Percentiles rank a stretch among this genome's conserved stretches.
Conservation (phyloP, 2,329 filamentous ascomycete genomes). For the Metarhizium rileyi region DNA sequence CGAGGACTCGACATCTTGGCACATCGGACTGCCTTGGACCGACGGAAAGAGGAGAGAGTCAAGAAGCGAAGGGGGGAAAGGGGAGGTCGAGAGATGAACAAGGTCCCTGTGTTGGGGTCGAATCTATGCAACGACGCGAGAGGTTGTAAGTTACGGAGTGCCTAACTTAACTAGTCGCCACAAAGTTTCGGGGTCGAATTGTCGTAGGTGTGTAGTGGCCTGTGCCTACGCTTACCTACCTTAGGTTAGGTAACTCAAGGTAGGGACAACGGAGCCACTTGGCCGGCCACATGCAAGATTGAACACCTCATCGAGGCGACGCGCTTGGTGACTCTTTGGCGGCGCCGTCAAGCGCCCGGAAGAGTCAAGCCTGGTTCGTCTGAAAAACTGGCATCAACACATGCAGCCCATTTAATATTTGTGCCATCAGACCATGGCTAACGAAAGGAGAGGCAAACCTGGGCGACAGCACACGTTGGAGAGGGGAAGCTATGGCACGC, state of each 20-base stretch:
- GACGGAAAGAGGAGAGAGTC: background rate
- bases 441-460: background rate
- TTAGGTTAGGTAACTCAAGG: too few species aligned
- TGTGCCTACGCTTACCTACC: slow-evolving; percentile 2
- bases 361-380: background rate
- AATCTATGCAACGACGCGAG: background rate
- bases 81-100: background rate
- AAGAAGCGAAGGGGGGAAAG: background rate
- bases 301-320: too few species aligned
- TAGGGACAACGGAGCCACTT: too few species aligned
- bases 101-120: background rate
- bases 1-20: slow-evolving; percentile 24
- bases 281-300: background rate
- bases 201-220: slow-evolving; percentile 2
- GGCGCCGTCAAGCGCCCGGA: background rate
- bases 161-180: too few species aligned
- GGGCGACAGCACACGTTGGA: background rate
- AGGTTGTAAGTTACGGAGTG: background rate
- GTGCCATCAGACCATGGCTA: background rate
- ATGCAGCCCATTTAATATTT: background rate
- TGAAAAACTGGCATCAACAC: too few species aligned
- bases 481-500: background rate
- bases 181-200: background rate
- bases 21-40: slow-evolving; percentile 13
- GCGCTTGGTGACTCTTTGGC: background rate